Percentiles rank a stretch among this genome's conserved stretches.
Evolutionary conservation across 768 basidiomycete species (phyloP).

Genomic region (Kwoniella europaea): DNA sequence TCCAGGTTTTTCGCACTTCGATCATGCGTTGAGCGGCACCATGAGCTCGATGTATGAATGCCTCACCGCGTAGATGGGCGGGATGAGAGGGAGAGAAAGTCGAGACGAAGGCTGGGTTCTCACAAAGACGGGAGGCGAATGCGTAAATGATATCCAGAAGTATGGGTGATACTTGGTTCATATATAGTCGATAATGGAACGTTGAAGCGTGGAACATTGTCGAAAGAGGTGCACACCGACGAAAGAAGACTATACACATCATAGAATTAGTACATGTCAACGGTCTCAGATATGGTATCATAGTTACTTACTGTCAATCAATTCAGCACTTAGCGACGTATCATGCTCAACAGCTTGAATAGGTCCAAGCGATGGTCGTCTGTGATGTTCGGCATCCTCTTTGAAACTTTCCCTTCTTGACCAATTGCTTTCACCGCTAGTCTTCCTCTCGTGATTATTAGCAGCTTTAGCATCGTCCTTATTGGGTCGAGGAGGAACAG

Average conservation of each 20-base stretch:
- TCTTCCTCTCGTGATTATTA: constrained; percentile 13
- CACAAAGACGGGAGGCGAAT: constrained; percentile 42
- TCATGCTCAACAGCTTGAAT: constrained; percentile 49
- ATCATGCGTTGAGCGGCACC: constrained; percentile 30
- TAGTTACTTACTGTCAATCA: constrained; percentile 48
- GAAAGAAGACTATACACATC: constrained; percentile 46
- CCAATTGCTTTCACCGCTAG: constrained; percentile 25
- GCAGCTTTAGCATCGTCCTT: constrained; percentile 20
- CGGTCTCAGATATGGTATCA: no score
- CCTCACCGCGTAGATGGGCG: constrained; percentile 44
- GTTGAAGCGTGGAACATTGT: constrained; percentile 55
- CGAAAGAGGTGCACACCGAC: constrained; percentile 41
- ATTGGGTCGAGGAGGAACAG: constrained; percentile 13
- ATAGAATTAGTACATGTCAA: background rate
- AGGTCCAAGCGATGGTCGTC: constrained; percentile 20
- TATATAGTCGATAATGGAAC: constrained; percentile 53
- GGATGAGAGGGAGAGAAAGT: constrained; percentile 34
- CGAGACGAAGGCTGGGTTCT: constrained; percentile 36
- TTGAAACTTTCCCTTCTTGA: constrained; percentile 17
- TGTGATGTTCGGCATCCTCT: constrained; percentile 14
- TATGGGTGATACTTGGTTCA: constrained; percentile 39
- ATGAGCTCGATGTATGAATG: constrained; percentile 47
- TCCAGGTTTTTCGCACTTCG: constrained; percentile 27
- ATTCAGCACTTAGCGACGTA: constrained; percentile 44
- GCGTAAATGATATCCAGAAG: constrained; percentile 55